Percentiles rank a stretch among this genome's conserved stretches.
phyloP scores from a whole-genome alignment of 2,329 filamentous ascomycete genomes.

The Monosporascus ibericus region DNA sequence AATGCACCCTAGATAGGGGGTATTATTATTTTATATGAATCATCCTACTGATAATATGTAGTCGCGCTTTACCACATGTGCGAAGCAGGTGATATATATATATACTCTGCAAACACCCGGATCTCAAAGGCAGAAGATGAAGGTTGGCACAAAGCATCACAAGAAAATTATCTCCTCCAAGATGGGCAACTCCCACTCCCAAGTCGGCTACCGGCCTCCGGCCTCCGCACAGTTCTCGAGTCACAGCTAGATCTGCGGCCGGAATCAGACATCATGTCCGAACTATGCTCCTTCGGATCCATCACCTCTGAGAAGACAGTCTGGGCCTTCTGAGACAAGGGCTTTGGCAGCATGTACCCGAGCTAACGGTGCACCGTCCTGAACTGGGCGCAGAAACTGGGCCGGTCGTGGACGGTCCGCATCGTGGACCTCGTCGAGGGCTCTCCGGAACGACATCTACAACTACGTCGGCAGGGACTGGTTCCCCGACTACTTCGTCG shows the following conservation, averaged over 20 bases:
- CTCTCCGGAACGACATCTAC: slow-evolving; percentile 27
- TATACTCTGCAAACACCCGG: too few species aligned
- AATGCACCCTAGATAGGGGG: too few species aligned
- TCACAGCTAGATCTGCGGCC: slow-evolving; percentile 22
- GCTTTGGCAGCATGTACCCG: slow-evolving; percentile 28
- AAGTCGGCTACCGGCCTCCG: slow-evolving; percentile 12
- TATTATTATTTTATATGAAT: too few species aligned
- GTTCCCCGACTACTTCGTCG: slow-evolving; percentile 30
- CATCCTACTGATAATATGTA: too few species aligned
- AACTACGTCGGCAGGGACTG: slow-evolving; percentile 25
- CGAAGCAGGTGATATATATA: too few species aligned
- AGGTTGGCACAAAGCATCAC: too few species aligned
- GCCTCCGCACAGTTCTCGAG: slow-evolving; percentile 12
- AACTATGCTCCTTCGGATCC: slow-evolving; percentile 23
- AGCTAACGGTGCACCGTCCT: slow-evolving; percentile 32
- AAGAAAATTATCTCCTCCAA: too few species aligned
- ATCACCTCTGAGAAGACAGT: slow-evolving; percentile 36
- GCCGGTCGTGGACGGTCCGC: slow-evolving; percentile 34
- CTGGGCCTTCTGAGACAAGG: slow-evolving; percentile 39
- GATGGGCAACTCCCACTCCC: slow-evolving; percentile 14
- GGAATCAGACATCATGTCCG: slow-evolving; percentile 25
- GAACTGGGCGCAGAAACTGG: slow-evolving; percentile 36
- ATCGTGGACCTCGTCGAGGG: slow-evolving; percentile 29
- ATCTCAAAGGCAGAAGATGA: too few species aligned
- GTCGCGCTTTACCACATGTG: too few species aligned